Base-by-base conservation (phyloP, 805 yeast genomes). In the Cyberlindnera suaveolens region DNA sequence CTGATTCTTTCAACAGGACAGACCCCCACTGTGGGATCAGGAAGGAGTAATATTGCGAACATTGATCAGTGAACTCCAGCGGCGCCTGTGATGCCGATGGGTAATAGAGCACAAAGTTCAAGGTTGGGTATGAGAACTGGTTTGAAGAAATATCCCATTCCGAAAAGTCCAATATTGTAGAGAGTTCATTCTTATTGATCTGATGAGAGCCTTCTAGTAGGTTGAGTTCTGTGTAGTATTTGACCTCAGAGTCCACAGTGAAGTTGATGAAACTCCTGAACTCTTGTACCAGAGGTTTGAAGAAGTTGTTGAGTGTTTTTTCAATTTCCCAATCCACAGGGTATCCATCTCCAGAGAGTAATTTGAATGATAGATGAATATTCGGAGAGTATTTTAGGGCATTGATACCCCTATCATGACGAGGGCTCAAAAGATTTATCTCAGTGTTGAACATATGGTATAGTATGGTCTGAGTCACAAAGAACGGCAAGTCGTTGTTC, bases 11-110 rank as follows among this genome's bases (percentile, higher is more conserved):
- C 71, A 59, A 66, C 57, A 49, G 82, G 66, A 55, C 67, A 62
- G 44, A 86, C 76, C 48, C 96, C 96, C 96, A 90, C 63, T 85
- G 95, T 7, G 96, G 95, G 18, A 91, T 77, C 37, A 85, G 62
- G 56, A 83, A 89, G 42, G 49, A 45, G 15, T 34, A 33, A 11
- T 63, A 60, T 18, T 47, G 71, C 32, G 16, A 9, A 8, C 8
- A 43, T 35, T n/a, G 9, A 4, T 19, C 23, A 9, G 16, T 5
- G 17, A 39, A 39, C 13, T 7, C 16, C 36, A 39, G 26, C 18
- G 78, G 87, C 45, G 67, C 61, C 23, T 64, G 66, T 20, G 68
- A 64, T 32, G 62, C 54, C 5, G 73, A 67, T 3, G 95, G 89
- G 41, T 80, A 72, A 54, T 80, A 86, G 1, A 82, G 63, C 16